Base-by-base conservation (phyloP, 108 stramenopile genomes). In the Chaetoceros muelleri region DNA sequence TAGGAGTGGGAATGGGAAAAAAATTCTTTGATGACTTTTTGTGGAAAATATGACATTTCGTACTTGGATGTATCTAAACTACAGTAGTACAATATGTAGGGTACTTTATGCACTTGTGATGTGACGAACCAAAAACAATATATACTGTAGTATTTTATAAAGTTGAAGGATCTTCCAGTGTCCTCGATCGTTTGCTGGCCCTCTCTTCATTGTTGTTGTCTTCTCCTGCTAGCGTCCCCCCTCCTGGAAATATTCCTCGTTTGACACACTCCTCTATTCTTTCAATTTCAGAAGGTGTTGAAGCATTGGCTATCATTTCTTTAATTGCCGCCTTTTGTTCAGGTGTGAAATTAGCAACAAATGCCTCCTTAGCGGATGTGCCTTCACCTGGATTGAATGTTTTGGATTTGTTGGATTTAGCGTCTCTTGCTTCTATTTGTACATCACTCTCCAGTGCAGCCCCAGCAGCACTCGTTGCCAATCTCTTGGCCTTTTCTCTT, bases 1-100 rank as follows among this genome's bases (percentile, higher is more conserved):
- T 93, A 57, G 92, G 92, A 46, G 92, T 93, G 2, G 92, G 89
- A 65, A 85, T 47, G 49, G 83, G 82, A 16, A 93, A 89, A 60
- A 80, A 82, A 49, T 45, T 83, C 18, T 93, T 93, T 73, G 92
- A 93, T 52, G 58, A 82, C 2, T 72, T 70, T 44, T 23, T 90
- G 25, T 87, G 76, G 76, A 69, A 66, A n/a, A n/a, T n/a, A n/a
- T n/a, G n/a, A n/a, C n/a, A n/a, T n/a, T n/a, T n/a, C n/a, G n/a
- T n/a, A n/a, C n/a, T n/a, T n/a, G n/a, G n/a, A n/a, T n/a, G n/a
- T n/a, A n/a, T n/a, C n/a, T n/a, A n/a, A n/a, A n/a, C n/a, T n/a
- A n/a, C n/a, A n/a, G n/a, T n/a, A n/a, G n/a, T n/a, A n/a, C n/a
- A n/a, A n/a, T n/a, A n/a, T n/a, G n/a, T n/a, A n/a, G n/a, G n/a